Percentiles rank a stretch among this genome's conserved stretches.
phyloP scores from a whole-genome alignment of 768 basidiomycete genomes.

The Podaxis pistillaris region DNA sequence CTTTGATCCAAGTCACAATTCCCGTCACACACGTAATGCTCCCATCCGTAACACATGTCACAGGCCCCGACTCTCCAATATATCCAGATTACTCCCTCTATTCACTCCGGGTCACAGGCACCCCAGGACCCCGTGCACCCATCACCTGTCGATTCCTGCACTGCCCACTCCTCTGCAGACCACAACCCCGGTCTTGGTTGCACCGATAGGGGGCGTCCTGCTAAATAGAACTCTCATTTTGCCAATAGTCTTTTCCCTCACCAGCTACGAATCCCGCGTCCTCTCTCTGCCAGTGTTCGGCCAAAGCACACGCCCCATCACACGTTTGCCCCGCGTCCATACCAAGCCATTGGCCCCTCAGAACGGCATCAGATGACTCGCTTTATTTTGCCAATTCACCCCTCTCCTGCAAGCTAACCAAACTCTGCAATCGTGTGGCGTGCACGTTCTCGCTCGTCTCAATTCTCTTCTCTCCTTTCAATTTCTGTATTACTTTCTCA shows the following conservation, averaged over 20 bases:
- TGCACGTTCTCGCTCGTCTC: constrained; percentile 20
- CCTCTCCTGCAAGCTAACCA: constrained; percentile 6
- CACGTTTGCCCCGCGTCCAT: constrained; percentile 24
- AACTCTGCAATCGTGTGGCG: constrained; percentile 27
- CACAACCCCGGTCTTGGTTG: constrained; percentile 14
- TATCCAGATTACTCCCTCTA: constrained; percentile 9
- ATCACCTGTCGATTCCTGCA: constrained; percentile 5
- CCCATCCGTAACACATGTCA: not conserved
- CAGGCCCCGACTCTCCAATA: not conserved
- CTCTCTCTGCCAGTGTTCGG: not conserved
- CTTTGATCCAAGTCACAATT: not conserved
- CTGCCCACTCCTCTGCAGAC: not conserved
- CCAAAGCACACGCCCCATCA: constrained; percentile 22
- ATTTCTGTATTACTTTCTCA: not conserved
- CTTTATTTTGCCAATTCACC: not conserved
- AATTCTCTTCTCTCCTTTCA: not conserved
- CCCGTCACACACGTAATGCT: constrained; percentile 1
- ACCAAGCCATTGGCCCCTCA: not conserved
- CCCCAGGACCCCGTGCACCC: constrained; percentile 6
- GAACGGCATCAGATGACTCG: constrained; percentile 19
- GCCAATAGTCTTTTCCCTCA: no score
- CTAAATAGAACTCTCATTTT: not conserved
- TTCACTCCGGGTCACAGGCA: constrained; percentile 14
- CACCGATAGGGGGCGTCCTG: constrained; percentile 4
- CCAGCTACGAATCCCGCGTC: not conserved